Evolutionary conservation across 73 alveolate species (phyloP).

Genomic region (Tetrahymena elliotti): DNA sequence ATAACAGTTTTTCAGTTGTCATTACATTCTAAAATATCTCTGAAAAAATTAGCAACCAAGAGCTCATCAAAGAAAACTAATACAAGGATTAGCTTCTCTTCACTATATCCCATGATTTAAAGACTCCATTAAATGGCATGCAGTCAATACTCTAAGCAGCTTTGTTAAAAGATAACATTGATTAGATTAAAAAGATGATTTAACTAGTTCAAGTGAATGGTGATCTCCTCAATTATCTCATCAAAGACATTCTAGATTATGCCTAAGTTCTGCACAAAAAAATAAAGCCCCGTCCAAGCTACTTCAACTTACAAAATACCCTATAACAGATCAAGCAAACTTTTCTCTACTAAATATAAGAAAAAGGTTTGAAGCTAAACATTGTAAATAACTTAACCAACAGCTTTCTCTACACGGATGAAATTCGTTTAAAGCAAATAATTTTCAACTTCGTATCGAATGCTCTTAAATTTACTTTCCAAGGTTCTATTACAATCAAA

Average conservation of each 20-base stretch:
- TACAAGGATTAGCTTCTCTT: not conserved
- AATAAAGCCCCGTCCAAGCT: not conserved
- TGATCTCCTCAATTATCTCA: not conserved
- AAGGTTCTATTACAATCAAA: not conserved
- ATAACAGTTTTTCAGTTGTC: not conserved
- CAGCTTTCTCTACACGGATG: not conserved
- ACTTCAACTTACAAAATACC: not conserved
- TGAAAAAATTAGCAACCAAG: not conserved
- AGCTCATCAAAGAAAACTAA: not conserved
- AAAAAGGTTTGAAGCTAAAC: not conserved
- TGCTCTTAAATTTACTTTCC: not conserved
- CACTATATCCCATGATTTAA: not conserved
- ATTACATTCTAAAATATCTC: not conserved
- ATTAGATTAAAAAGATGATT: not conserved
- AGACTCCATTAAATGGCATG: not conserved
- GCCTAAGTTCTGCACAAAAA: not conserved
- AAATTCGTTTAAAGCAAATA: not conserved
- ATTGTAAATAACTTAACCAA: not conserved
- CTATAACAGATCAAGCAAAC: not conserved
- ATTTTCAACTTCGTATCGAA: not conserved
- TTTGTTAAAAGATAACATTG: not conserved
- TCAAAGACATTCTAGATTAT: not conserved
- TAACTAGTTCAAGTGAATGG: not conserved
- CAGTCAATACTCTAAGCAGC: not conserved
- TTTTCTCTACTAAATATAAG: not conserved